These are phyloP conservation scores for Colletotrichum agaves DNA, from an alignment of 2,329 filamentous ascomycete genomes.

Conservation along the genomic window DNA sequence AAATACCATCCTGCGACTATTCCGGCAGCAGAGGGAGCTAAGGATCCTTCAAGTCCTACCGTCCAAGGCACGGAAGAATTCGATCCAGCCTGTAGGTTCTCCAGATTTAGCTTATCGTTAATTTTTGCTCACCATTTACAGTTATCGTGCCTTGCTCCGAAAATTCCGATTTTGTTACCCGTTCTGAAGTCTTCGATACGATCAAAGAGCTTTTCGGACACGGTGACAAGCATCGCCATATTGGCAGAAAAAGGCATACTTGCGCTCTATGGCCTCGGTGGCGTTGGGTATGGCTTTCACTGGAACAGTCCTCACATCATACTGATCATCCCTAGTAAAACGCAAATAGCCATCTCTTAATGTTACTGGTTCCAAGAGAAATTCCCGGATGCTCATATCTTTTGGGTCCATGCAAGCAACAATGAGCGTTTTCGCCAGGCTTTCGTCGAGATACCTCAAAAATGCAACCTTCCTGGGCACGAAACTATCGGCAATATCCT, in stretches of 20 bases:
- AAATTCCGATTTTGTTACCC: background rate
- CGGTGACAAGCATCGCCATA: rapidly evolving
- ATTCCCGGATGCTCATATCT: conserved; percentile 43
- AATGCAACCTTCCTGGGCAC: conserved; percentile 41
- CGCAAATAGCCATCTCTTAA: conserved; percentile 47
- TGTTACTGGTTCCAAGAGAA: conserved; percentile 40
- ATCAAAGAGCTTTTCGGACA: background rate
- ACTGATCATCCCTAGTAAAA: conserved; percentile 43
- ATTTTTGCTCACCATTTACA: background rate
- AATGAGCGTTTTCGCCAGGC: conserved; percentile 43
- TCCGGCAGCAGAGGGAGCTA: background rate
- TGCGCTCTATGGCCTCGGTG: background rate
- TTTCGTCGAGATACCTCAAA: conserved; percentile 42
- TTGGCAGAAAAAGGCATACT: background rate
- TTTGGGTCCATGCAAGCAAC: conserved; percentile 49
- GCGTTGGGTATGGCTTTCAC: background rate
- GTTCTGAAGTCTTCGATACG: background rate
- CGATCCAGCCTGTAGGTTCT: background rate
- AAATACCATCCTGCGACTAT: background rate
- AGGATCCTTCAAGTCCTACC: no score
- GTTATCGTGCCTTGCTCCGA: background rate
- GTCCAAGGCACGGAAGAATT: background rate
- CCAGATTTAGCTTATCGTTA: no score
- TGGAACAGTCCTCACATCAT: background rate
- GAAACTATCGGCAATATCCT: conserved; percentile 36